Evolutionary conservation across 164 flowering plant species (phyloP).

Genomic region (Aristolochia fimbriata): DNA sequence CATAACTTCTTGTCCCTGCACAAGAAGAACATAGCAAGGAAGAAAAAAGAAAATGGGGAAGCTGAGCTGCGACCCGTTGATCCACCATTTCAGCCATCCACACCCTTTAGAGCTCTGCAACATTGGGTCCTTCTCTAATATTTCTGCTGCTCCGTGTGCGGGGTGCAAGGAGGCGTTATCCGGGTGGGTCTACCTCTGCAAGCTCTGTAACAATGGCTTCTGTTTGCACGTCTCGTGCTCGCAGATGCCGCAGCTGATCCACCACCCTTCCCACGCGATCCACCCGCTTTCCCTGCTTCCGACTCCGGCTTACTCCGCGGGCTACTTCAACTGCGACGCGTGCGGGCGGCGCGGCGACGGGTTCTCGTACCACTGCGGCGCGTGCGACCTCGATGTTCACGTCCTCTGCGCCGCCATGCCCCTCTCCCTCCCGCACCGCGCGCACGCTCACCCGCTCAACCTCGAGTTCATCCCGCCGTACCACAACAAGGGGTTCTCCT

Average conservation of each 20-base stretch:
- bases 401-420: constrained; percentile 27
- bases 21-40: neutral
- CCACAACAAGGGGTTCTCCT: constrained; percentile 18
- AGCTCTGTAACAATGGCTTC: constrained; percentile 10
- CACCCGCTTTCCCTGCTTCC: constrained; percentile 27
- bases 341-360: constrained; percentile 29
- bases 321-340: constrained; percentile 32
- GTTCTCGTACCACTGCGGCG: constrained; percentile 31
- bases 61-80: neutral
- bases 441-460: constrained; percentile 25
- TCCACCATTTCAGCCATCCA: constrained; percentile 24
- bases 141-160: constrained; percentile 1
- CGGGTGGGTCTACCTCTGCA: constrained; percentile 15
- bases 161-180: constrained; percentile 13
- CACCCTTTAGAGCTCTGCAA: constrained; percentile 14
- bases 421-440: constrained; percentile 10
- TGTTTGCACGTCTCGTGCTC: constrained; percentile 18
- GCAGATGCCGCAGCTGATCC: constrained; percentile 10
- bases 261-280: constrained; percentile 21
- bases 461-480: constrained; percentile 28
- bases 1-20: neutral
- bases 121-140: neutral
- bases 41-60: constrained; percentile 3
- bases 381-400: constrained; percentile 28
- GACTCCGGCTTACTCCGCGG: constrained; percentile 23